A percentile compares a stretch with the other conserved stretches of the same genome.
These are phyloP conservation scores for Populus pruinosa DNA, from an alignment of 345 rosid genomes.

Conservation along the genomic window DNA sequence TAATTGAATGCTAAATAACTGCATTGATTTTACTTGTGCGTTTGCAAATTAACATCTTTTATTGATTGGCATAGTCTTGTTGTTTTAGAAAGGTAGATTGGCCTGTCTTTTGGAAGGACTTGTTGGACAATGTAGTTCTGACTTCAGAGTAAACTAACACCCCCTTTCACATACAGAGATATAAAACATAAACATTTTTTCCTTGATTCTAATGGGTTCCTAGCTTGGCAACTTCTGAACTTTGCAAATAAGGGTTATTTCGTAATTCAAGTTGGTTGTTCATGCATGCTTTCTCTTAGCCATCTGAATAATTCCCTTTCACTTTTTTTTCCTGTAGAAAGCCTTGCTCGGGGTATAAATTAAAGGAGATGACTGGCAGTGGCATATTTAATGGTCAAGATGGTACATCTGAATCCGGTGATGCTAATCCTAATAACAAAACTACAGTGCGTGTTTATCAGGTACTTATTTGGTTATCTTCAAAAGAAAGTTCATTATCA, in stretches of 20 bases:
- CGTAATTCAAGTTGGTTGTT: not conserved
- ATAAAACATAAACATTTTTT: not conserved
- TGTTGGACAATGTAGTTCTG: not conserved
- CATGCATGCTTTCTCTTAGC: not conserved
- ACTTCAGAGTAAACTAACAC: not conserved
- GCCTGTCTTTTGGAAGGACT: not conserved
- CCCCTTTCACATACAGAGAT: not conserved
- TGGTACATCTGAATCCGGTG: constrained; percentile 48
- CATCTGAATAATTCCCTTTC: constrained; percentile 17
- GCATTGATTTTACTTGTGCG: not conserved
- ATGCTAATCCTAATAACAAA: constrained; percentile 46
- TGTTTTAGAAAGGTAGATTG: not conserved
- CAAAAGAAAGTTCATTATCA: not conserved
- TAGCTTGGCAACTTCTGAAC: not conserved
- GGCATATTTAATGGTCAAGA: constrained; percentile 72
- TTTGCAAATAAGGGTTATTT: not conserved
- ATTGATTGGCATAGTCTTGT: not conserved
- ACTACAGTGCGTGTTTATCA: constrained; percentile 79
- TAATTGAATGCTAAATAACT: not conserved
- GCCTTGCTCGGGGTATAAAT: constrained; percentile 88
- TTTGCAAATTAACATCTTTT: not conserved
- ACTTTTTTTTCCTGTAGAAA: constrained; percentile 40
- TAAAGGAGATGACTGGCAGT: constrained; percentile 95
- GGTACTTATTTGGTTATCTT: constrained; percentile 29
- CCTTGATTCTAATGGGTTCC: not conserved